Conservation (phyloP, 768 basidiomycete species). For the Russula earlei region DNA sequence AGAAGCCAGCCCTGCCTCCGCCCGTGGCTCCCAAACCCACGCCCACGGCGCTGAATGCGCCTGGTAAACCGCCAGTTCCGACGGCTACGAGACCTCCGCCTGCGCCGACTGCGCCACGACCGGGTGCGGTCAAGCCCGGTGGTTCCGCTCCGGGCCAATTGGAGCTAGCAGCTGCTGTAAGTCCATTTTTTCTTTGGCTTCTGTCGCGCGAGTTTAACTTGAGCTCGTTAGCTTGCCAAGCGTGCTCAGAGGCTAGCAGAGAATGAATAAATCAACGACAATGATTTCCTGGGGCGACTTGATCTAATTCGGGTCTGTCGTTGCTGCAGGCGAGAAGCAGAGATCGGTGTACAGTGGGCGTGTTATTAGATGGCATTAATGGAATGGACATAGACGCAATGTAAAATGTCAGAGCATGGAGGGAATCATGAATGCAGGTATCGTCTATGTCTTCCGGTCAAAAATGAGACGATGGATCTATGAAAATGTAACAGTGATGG, state of each 20-base stretch:
- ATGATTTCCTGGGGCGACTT: background rate
- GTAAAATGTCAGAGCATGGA: slow-evolving; percentile 1
- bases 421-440: slow-evolving; percentile 16
- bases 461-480: slow-evolving; percentile 16
- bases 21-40: slow-evolving; percentile 47
- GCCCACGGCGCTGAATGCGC: slow-evolving; percentile 35
- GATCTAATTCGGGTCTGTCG: background rate
- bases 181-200: slow-evolving; percentile 26
- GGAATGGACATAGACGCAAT: slow-evolving; percentile 8
- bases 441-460: slow-evolving; percentile 2
- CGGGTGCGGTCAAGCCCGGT: slow-evolving; percentile 34
- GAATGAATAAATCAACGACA: background rate
- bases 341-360: slow-evolving; percentile 7
- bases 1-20: slow-evolving; percentile 49
- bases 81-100: slow-evolving; percentile 42
- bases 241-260: slow-evolving; percentile 47
- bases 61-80: slow-evolving; percentile 56
- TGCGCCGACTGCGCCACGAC: slow-evolving; percentile 28
- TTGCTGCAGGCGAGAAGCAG: background rate
- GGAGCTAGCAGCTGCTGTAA: slow-evolving; percentile 77
- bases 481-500: slow-evolving; percentile 38
- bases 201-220: slow-evolving; percentile 3
- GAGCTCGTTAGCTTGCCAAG: slow-evolving; percentile 51
- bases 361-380: slow-evolving; percentile 18
- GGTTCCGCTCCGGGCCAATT: slow-evolving; percentile 47